These are phyloP conservation scores for Croton setiger DNA, from an alignment of 441 rosid species.

Conservation along the genomic window DNA sequence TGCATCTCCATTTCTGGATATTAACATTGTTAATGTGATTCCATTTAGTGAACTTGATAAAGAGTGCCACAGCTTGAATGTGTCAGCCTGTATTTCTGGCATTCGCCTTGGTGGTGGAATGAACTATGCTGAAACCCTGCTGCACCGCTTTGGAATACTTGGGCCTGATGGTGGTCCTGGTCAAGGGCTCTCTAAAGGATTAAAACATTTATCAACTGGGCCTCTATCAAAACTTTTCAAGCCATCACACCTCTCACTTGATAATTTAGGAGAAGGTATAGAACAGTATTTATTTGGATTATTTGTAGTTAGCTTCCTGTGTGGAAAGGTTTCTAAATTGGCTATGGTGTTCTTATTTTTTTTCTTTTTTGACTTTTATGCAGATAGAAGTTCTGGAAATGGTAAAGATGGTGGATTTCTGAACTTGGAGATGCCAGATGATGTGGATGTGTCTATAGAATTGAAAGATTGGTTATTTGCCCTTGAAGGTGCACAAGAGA, in stretches of 20 bases:
- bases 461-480: conserved; percentile 96
- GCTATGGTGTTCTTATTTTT: conserved; percentile 27
- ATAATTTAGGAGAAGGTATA: conserved; percentile 60
- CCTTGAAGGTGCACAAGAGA: conserved; percentile 79
- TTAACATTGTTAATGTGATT: conserved; percentile 71
- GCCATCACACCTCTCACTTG: conserved; percentile 47
- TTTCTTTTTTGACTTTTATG: conserved; percentile 14
- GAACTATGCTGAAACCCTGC: conserved; percentile 34
- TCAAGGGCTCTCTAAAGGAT: conserved; percentile 73
- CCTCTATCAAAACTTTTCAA: conserved; percentile 86
- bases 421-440: conserved; percentile 74
- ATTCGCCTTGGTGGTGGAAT: conserved; percentile 84
- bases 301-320: not conserved
- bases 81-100: conserved; percentile 77
- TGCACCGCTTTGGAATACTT: conserved; percentile 58
- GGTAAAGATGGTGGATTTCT: conserved; percentile 45
- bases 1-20: conserved; percentile 64
- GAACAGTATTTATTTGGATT: conserved; percentile 1
- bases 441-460: conserved; percentile 74
- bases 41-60: conserved; percentile 79
- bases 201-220: conserved; percentile 74
- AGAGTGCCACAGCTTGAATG: conserved; percentile 81
- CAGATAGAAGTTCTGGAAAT: conserved; percentile 48
- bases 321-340: conserved; percentile 34
- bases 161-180: conserved; percentile 96